Evolutionary conservation across 2,329 filamentous ascomycete genomes (phyloP), one percentile per base, ranked within the genome.

Genomic region (Exophiala mesophila): DNA sequence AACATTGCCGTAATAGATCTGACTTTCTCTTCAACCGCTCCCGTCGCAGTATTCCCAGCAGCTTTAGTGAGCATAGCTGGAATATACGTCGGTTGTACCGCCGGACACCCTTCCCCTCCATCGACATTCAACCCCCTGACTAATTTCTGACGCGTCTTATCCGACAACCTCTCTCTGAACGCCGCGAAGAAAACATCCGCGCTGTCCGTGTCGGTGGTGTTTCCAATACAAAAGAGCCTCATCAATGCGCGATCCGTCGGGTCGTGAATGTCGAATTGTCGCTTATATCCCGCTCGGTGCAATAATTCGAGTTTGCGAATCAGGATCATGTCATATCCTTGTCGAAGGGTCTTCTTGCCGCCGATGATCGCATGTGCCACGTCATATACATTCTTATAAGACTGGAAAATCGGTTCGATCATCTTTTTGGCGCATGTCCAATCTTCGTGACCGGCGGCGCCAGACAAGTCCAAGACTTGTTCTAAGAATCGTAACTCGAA

Each of bases 381-480:
- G 1, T 62, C 53, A 24, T 58, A 59, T 0, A 56, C 52, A 8
- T 53, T 53, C 19, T 47, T 44, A 32, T 59, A 64, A 9, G 56
- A 51, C 18, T 59, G 50, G 26, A 57, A 59, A 15, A 63, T 54
- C 1, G 59, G 52, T 19, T 64, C 57, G 12, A 54, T 60, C 47
- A 66, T 54, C 17, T 52, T 55, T 31, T 52, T 51, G 1, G 59
- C 59, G 24, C 41, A 47, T 2, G 48, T 51, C 45, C 48, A 51
- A 30, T 51, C 48, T 34, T 51, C 48, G 20, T 51, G 48, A 5
- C 61, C 64, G 4, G 52, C 52, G 2, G 64, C 63, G 5, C 64
- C 63, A 2, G 61, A 59, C 3, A 67, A 56, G 33, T 66, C 64
- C 3, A 67, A 55, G 4, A 66, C 37, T 30, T 62, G 60, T 36